Base-by-base conservation (phyloP, 164 flowering plant species). In the Liquidambar formosana region DNA sequence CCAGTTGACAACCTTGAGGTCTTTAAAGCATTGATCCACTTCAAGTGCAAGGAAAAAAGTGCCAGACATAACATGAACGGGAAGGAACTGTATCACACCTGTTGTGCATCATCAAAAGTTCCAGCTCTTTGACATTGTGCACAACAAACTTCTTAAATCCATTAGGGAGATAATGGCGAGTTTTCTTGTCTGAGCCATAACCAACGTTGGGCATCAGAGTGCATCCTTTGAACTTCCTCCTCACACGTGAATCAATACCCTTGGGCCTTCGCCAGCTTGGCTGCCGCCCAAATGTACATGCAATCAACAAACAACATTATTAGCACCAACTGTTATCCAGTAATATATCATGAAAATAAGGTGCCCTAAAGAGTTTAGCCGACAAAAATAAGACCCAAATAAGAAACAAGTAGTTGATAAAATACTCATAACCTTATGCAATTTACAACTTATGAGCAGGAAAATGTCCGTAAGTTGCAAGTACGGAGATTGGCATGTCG, bases 241-340 rank as follows among this genome's bases (percentile, higher is more conserved):
- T 77, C n/a, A 88, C 95, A 46, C 93, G 73, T 16, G 92, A 90
- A 61, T 90, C 95, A 78, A 88, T 88, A 85, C 95, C 95, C 88
- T 90, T 90, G 0, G 95, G 95, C 65, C 95, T 83, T 1, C 91
- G 74, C 92, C 92, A 90, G 82, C 56, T 90, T 73, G 74, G 19
- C 95, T 89, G 78, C 51, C 54, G 58, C n/a, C n/a, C n/a, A n/a
- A n/a, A n/a, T n/a, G n/a, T 33, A 33, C 4, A 33, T 33, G 41
- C 4, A 33, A n/a, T n/a, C n/a, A n/a, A n/a, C n/a, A n/a, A n/a
- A n/a, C n/a, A n/a, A n/a, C n/a, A n/a, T n/a, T n/a, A n/a, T n/a
- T n/a, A n/a, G n/a, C n/a, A n/a, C n/a, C n/a, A n/a, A n/a, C n/a
- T n/a, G n/a, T n/a, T n/a, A n/a, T n/a, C n/a, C n/a, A n/a, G n/a